Conservation (phyloP, 2,329 filamentous ascomycete genomes). For the Fusarium nanum region DNA sequence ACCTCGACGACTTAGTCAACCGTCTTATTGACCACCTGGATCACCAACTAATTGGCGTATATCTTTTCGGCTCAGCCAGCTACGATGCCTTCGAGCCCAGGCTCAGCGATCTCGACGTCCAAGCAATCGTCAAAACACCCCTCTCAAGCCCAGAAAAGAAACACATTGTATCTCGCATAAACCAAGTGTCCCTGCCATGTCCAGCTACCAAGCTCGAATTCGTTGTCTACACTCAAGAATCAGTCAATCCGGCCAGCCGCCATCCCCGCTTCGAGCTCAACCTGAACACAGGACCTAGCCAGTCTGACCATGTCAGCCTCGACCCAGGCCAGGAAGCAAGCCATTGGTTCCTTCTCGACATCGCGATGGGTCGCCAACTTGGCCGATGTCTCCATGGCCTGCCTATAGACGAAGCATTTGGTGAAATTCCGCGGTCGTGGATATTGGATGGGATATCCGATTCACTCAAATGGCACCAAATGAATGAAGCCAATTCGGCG, state of each 20-base stretch:
- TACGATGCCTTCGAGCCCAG: conserved; percentile 12
- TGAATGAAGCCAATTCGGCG: background rate
- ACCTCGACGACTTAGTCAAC: background rate
- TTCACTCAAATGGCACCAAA: conserved; percentile 14
- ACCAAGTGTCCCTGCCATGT: background rate
- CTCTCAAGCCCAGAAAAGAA: background rate
- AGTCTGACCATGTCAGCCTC: conserved; percentile 10
- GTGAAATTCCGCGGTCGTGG: background rate
- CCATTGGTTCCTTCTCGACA: conserved; percentile 24
- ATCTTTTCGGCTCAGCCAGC: conserved; percentile 28
- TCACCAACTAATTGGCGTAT: conserved; percentile 11
- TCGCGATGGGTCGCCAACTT: conserved; percentile 9
- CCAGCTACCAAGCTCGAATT: conserved; percentile 24
- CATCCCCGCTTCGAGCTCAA: conserved; percentile 23
- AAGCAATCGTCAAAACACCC: background rate
- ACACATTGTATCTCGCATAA: background rate
- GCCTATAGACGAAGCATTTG: background rate
- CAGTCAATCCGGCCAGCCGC: background rate
- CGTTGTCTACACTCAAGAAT: conserved; percentile 6
- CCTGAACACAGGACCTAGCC: conserved; percentile 16
- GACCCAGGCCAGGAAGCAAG: conserved; percentile 11
- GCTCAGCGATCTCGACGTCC: conserved; percentile 19
- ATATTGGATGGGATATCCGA: conserved; percentile 7
- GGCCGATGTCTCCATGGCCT: conserved; percentile 4
- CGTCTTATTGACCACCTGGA: background rate